Conservation (phyloP, 176 grass and related monocot species). For the Carex myosuroides region DNA sequence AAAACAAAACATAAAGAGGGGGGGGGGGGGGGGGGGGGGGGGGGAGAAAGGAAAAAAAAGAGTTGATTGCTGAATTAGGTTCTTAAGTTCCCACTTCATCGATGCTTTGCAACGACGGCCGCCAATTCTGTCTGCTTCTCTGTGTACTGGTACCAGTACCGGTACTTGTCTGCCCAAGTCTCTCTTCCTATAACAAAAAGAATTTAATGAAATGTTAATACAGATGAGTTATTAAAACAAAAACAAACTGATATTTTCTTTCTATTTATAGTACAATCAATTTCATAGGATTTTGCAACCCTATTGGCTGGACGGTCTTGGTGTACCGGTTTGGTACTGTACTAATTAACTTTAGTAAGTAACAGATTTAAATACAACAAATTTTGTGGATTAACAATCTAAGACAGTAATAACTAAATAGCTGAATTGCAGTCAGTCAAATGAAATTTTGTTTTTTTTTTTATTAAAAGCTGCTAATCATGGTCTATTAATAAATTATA, state of each 20-base stretch:
- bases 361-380: neutral
- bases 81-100: slow-evolving; percentile 50
- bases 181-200: slow-evolving; percentile 49
- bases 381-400: neutral
- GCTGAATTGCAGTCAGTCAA: neutral
- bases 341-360: neutral
- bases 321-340: slow-evolving; percentile 20
- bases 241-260: neutral
- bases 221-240: slow-evolving; percentile 20
- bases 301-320: neutral
- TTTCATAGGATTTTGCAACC: neutral
- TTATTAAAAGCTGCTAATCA: neutral
- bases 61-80: neutral
- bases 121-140: slow-evolving; percentile 55
- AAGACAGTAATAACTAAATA: neutral
- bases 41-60: neutral
- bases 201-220: slow-evolving; percentile 20
- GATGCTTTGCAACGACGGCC: slow-evolving; percentile 77
- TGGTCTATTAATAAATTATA: neutral
- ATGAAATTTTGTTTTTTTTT: neutral
- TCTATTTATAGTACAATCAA: slow-evolving; percentile 13
- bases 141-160: slow-evolving; percentile 11
- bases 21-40: neutral
- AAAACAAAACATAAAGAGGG: neutral
- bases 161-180: slow-evolving; percentile 35